Evolutionary conservation across 805 yeast genomes (phyloP), one percentile per base, ranked within the genome.

Genomic region (Saturnispora mendoncae): DNA sequence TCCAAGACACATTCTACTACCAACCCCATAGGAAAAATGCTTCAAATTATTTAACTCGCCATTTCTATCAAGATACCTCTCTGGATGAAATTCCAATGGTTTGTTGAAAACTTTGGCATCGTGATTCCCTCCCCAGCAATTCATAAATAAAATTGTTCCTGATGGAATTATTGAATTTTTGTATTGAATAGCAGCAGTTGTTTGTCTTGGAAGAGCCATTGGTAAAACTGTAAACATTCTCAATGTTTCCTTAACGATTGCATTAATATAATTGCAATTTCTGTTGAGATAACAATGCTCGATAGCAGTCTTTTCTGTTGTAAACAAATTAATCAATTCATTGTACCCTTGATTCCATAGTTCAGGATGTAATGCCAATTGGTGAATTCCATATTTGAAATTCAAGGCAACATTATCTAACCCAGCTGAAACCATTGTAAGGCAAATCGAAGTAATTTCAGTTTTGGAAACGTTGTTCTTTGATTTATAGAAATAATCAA

Each of bases 381-480:
- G 81, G 1, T 82, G 82, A 48, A 80, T 53, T 7, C 79, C 65
- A 46, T 80, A 76, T 46, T 72, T 71, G 38, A 81, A 63, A 36
- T 75, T 80, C 25, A 80, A 64, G 0, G 86, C 79, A 0, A 80
- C 72, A 47, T 83, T 82, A 53, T 82, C 90, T 19, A 82, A 60
- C 0, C 92, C 92, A 7, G 88, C 92, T 49, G 86, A 78, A 0
- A 82, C 79, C 80, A 81, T 75, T 0, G 88, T 78, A 31, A 82
- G 61, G 52, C 88, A 81, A 5, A 79, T 67, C 34, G 84, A 74
- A 7, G 60, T 57, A 10, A 68, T 45, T 20, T 50, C 49, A 21
- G 43, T 54, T 3, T 33, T 14, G 4, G 46, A 37, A 5, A 49
- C 20, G 6, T 10, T 32, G 10, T 20, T 36, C 31, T 31, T 47